Conservation (phyloP, 495 filamentous ascomycete genomes). For the Podospora australis region DNA sequence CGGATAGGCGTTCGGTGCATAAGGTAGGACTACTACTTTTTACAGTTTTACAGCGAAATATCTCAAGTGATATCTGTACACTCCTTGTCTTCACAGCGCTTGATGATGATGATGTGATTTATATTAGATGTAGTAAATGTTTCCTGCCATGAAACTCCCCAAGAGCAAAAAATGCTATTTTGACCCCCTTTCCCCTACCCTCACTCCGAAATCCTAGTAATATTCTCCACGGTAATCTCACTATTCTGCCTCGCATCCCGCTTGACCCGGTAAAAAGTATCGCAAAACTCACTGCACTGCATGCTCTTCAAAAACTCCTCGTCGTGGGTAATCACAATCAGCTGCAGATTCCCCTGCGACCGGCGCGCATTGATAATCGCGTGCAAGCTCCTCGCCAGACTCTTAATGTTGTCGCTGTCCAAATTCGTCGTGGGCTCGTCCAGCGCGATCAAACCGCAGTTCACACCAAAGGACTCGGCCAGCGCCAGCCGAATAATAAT, state of each 20-base stretch:
- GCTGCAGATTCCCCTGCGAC: conserved; percentile 88
- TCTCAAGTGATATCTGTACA: too few relatives aligned
- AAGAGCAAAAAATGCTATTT: neutral
- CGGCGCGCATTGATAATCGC: conserved; percentile 80
- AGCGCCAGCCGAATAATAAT: conserved; percentile 97
- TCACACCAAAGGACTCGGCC: conserved; percentile 93
- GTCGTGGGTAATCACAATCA: conserved; percentile 98
- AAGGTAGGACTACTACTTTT: conserved; percentile 61
- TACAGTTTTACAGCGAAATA: too few relatives aligned
- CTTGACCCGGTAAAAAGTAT: conserved; percentile 81
- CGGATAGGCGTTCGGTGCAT: neutral
- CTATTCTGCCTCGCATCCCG: conserved; percentile 83
- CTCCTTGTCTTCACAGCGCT: too few relatives aligned
- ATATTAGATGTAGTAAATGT: neutral
- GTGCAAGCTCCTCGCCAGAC: conserved; percentile 76
- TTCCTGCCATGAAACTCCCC: neutral
- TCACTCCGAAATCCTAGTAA: conserved; percentile 46
- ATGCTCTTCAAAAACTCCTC: conserved; percentile 92
- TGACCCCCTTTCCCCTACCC: neutral
- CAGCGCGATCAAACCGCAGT: conserved; percentile 93
- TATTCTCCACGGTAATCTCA: conserved; percentile 67
- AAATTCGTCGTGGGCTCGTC: conserved; percentile 98
- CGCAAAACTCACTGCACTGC: conserved; percentile 90
- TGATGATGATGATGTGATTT: neutral
- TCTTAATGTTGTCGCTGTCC: conserved; percentile 87